phyloP scores from a whole-genome alignment of 768 basidiomycete genomes.

The Glaciozyma martinii region DNA sequence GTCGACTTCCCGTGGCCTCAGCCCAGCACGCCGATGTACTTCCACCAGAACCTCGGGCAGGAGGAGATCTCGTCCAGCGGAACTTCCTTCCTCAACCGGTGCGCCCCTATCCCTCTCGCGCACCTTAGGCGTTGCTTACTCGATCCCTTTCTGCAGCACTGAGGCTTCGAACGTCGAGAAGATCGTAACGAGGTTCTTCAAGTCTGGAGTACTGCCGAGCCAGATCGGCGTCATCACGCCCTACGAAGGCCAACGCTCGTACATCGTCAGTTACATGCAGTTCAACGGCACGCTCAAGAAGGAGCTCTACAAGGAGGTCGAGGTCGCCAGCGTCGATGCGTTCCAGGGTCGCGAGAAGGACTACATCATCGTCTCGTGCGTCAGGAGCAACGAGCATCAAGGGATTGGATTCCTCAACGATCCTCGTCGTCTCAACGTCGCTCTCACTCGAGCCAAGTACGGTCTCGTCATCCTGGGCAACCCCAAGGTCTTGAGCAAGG shows the following conservation, averaged over 20 bases:
- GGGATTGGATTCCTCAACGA: conserved; percentile 99
- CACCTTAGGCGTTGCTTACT: not conserved
- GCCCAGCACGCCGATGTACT: conserved; percentile 97
- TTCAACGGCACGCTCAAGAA: conserved; percentile 99
- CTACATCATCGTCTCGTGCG: conserved; percentile 96
- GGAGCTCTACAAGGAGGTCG: conserved; percentile 98
- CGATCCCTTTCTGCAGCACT: conserved; percentile 51
- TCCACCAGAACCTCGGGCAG: conserved; percentile 97
- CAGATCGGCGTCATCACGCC: conserved; percentile 99
- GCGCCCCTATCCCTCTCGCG: conserved; percentile 23
- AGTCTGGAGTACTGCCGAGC: conserved; percentile 85
- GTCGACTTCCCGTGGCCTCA: conserved; percentile 99
- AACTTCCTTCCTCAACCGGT: conserved; percentile 95
- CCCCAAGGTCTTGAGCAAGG: conserved; percentile 98
- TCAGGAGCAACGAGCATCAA: conserved; percentile 97
- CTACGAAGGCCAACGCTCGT: conserved; percentile 96
- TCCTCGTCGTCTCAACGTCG: conserved; percentile 90
- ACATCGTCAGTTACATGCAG: conserved; percentile 99
- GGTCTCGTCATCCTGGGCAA: conserved; percentile 99
- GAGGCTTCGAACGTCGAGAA: conserved; percentile 99
- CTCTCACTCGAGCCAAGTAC: conserved; percentile 93
- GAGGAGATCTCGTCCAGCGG: conserved; percentile 98
- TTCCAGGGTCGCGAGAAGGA: conserved; percentile 99
- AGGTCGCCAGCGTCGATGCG: conserved; percentile 96
- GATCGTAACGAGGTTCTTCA: conserved; percentile 99